phyloP scores from a whole-genome alignment of 805 yeast species.

The Wickerhamomyces silvicola region DNA sequence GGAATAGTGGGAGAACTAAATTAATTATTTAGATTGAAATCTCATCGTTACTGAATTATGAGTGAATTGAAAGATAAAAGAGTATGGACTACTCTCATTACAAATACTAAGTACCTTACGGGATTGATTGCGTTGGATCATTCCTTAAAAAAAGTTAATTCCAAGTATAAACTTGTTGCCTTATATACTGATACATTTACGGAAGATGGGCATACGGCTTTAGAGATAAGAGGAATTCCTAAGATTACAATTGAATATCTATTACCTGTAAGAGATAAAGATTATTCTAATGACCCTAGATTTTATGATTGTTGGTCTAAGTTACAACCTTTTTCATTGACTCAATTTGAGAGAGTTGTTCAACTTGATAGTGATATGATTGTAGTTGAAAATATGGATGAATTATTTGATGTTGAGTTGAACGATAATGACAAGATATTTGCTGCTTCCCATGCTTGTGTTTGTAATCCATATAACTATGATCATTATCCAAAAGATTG shows the following conservation, averaged over 20 bases:
- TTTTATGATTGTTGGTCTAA: slow-evolving; percentile 61
- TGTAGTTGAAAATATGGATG: slow-evolving; percentile 52
- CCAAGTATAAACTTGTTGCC: slow-evolving; percentile 46
- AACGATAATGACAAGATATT: slow-evolving; percentile 29
- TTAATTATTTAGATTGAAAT: no score
- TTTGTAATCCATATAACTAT: slow-evolving; percentile 49
- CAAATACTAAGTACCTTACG: slow-evolving; percentile 42
- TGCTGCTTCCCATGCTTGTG: slow-evolving; percentile 58
- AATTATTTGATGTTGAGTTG: slow-evolving; percentile 42
- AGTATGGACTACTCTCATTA: slow-evolving; percentile 53
- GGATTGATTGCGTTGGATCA: slow-evolving; percentile 47
- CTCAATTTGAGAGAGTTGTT: slow-evolving; percentile 46
- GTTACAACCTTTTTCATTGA: slow-evolving; percentile 45
- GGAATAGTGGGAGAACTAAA: no score
- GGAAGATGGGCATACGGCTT: slow-evolving; percentile 32
- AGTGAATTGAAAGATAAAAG: slow-evolving; percentile 3
- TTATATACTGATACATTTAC: slow-evolving; percentile 44
- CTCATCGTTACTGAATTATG: neutral
- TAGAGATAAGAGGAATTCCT: slow-evolving; percentile 35
- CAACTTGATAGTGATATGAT: slow-evolving; percentile 58
- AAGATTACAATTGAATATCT: slow-evolving; percentile 36
- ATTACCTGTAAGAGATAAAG: slow-evolving; percentile 36
- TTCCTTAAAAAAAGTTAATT: slow-evolving; percentile 35
- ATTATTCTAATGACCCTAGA: slow-evolving; percentile 43
- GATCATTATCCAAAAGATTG: slow-evolving; percentile 50